Base-by-base conservation (phyloP, 2,329 filamentous ascomycete genomes). In the Daldinia sp. region DNA sequence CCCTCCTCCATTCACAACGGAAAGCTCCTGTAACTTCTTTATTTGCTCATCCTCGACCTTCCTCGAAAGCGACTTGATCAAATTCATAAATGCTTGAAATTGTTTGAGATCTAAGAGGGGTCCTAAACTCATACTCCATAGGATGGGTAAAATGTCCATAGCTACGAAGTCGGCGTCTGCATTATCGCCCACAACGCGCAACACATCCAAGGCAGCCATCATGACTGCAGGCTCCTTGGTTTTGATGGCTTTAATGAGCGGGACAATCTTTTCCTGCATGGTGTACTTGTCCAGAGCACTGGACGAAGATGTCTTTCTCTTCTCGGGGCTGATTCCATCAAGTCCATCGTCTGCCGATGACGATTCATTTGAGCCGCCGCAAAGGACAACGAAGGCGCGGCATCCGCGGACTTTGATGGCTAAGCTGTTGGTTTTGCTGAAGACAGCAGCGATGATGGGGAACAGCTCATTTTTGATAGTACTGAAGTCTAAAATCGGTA, bases 181-280 rank as follows among this genome's bases (percentile, higher is more conserved):
- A 20, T 91, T 86, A 56, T 88, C 88, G 7, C 94, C 94, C 30
- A 99, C 91, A 55, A 97, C 92, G 56, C 88, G 89, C 72, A 98
- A 89, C 0, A 98, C 93, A 62, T 90, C 91, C 37, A 98, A 84
- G 0, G 94, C 92, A 5, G 95, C 94, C 85, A 98, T 92, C 93
- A 98, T 98, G 9, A 99, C 96, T 6, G 94, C 94, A 0, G 96
- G 96, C 79, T 99, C 96, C 78, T 97, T 98, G 0, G 96, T 99
- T 81, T 97, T 98, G 82, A 99, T 98, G 1, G 86, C 94, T 76
- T 93, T 94, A 68, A 99, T 86, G 4, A 98, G 82, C 0, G 96
- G 96, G 0, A 98, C 88, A 37, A 99, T 92, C 82, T 98, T 98
- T 78, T 99, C 96, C 79, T 99, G 96, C 82, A 99, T 95, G 0